Base-by-base conservation (phyloP, 805 yeast genomes). In the Yarrowia sp. region DNA sequence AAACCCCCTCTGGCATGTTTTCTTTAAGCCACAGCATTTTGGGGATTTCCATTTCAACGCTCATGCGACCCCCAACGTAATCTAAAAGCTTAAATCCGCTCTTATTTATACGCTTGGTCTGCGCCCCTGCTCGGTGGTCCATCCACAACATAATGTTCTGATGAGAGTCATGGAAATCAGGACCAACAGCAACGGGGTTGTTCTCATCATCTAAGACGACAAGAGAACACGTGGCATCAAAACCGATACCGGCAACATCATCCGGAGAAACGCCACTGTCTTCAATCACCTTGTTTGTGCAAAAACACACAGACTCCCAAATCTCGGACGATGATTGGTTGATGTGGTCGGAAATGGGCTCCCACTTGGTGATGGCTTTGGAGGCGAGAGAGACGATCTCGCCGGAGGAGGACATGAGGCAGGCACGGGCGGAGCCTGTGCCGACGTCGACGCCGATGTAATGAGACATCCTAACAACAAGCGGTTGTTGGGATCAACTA, bases 41-140 rank as follows among this genome's bases (percentile, higher is more conserved):
- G 67, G 99, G 99, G 69, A 95, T 81, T 74, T 95, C 98, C 98
- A 95, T 95, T 76, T 93, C 99, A 72, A 95, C 89, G 60, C 98
- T 92, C 98, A 95, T 93, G 71, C 86, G 87, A 17, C 98, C 98
- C 66, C 99, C 99, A 17, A 95, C 98, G 74, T 90, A 95, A 74
- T 90, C 88, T 72, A 95, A 81, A 66, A 90, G 85, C 72, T 84
- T 85, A 73, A 91, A 96, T 39, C 83, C 82, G 0, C 97, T 88
- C 45, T 87, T 84, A 76, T 93, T 93, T 74, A 95, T 92, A 65
- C 79, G 83, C 65, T 84, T 79, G 13, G 97, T 92, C 74, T 93
- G 97, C 8, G 80, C 79, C 14, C 82, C 86, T 0, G 98, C 98
- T 68, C 99, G 84, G 76, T 95, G 99, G 78, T 95, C 99, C 98